Evolutionary conservation across 257 asterid genomes (phyloP).

Genomic region (Prunella vulgaris): DNA sequence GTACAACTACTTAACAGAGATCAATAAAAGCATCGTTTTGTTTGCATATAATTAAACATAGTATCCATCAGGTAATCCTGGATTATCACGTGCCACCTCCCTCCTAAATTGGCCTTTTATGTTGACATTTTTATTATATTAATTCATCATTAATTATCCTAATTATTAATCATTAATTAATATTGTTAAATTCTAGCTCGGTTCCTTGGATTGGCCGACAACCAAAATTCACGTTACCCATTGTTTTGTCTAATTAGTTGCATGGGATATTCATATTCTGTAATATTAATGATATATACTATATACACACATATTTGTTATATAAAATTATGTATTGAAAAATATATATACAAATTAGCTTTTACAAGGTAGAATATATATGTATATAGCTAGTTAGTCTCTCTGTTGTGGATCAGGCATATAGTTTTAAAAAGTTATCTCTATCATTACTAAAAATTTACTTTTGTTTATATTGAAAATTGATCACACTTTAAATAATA

Average conservation of each 20-base stretch:
- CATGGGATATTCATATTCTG: too few species aligned
- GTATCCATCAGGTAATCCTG: not conserved
- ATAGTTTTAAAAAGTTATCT: too few species aligned
- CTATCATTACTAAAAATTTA: too few species aligned
- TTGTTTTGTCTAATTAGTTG: not conserved
- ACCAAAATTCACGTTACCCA: constrained; percentile 7
- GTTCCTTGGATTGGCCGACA: not conserved
- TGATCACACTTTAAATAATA: too few species aligned
- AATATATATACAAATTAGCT: too few species aligned
- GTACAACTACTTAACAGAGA: not conserved
- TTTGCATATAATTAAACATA: constrained; percentile 5
- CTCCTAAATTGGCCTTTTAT: constrained; percentile 5
- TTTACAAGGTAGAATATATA: too few species aligned
- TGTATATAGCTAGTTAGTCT: too few species aligned
- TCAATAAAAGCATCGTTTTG: constrained; percentile 24
- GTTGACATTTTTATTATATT: constrained; percentile 24
- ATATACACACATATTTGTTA: not conserved
- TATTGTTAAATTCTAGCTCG: too few species aligned
- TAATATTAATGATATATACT: not conserved
- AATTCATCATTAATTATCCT: not conserved
- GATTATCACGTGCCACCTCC: constrained; percentile 28
- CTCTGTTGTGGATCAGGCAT: too few species aligned
- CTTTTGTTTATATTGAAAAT: too few species aligned
- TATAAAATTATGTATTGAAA: too few species aligned
- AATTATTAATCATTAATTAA: not conserved